Evolutionary conservation across 129 eudicot genomes (phyloP).

Genomic region (Kitagawia praeruptora): DNA sequence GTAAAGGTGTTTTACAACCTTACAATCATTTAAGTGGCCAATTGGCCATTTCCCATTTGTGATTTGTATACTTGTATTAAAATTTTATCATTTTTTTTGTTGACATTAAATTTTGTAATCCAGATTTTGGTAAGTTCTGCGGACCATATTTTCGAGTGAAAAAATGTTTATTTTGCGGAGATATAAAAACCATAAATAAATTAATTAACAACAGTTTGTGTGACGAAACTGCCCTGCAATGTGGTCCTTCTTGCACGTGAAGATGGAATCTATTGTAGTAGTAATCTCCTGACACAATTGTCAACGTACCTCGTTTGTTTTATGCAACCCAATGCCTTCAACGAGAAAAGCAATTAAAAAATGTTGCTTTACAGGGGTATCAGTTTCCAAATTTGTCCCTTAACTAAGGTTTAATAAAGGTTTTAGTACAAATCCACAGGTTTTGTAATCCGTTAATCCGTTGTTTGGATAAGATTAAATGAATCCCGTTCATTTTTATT

Average conservation of each 20-base stretch:
- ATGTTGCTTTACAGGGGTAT: neutral
- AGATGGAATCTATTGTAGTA: neutral
- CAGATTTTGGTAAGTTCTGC: too few relatives aligned
- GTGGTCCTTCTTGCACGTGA: conserved; percentile 1
- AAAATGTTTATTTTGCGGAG: too few relatives aligned
- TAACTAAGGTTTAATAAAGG: neutral
- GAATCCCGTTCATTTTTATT: neutral
- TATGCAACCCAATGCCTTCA: neutral
- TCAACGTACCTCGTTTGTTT: neutral
- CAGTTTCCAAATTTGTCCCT: conserved; percentile 1
- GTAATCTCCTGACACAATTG: neutral
- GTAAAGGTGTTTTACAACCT: too few relatives aligned
- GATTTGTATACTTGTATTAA: too few relatives aligned
- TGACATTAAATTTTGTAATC: too few relatives aligned
- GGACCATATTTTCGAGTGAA: too few relatives aligned
- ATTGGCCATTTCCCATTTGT: too few relatives aligned
- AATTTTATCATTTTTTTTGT: too few relatives aligned
- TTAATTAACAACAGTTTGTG: neutral
- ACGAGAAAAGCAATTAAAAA: neutral
- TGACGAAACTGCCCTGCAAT: neutral
- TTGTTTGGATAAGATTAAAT: neutral
- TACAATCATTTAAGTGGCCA: too few relatives aligned
- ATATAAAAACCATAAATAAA: too few relatives aligned
- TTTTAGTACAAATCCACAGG: neutral
- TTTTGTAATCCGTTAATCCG: neutral